Percentiles rank a stretch among this genome's conserved stretches.
Evolutionary conservation across 1,284 basidiomycete species (phyloP).

Genomic region (Moniliophthora roreri): DNA sequence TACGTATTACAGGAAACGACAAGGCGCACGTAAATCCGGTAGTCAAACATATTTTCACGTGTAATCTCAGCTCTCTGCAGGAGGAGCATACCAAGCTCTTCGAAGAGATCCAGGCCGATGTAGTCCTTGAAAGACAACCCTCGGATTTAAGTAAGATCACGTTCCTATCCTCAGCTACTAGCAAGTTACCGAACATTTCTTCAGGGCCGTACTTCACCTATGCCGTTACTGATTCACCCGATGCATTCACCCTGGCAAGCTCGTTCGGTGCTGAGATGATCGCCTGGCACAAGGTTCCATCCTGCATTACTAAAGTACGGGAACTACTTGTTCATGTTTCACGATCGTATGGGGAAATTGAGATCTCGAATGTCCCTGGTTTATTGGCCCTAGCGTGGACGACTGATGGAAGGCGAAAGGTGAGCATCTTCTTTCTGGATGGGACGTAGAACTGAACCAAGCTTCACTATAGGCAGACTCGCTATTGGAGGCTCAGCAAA

Average conservation of each 20-base stretch:
- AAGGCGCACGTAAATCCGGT: slow-evolving; percentile 2
- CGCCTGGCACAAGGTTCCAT: slow-evolving; percentile 5
- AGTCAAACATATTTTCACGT: slow-evolving; percentile 42
- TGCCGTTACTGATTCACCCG: not conserved
- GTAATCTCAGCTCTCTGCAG: slow-evolving; percentile 35
- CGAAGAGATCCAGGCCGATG: slow-evolving; percentile 32
- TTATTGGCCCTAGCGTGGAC: slow-evolving; percentile 12
- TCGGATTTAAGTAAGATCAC: slow-evolving; percentile 26
- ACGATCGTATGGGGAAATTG: slow-evolving; percentile 8
- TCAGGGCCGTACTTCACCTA: slow-evolving; percentile 18
- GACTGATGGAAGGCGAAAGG: slow-evolving; percentile 8
- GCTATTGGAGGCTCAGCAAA: slow-evolving; percentile 6
- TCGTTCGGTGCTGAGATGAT: not conserved
- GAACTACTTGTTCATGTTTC: slow-evolving; percentile 3
- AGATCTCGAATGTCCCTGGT: not conserved
- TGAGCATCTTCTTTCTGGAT: not conserved
- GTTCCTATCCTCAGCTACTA: not conserved
- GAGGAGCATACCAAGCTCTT: slow-evolving; percentile 31
- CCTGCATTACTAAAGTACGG: slow-evolving; percentile 4
- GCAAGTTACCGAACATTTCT: slow-evolving; percentile 2
- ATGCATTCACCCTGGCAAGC: not conserved
- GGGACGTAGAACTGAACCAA: not conserved
- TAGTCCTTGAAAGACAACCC: slow-evolving; percentile 28
- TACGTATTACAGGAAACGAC: not conserved
- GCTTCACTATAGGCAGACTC: slow-evolving; percentile 5